These are phyloP conservation scores for Aspergillus steynii DNA, from an alignment of 495 filamentous ascomycete genomes.

Conservation along the genomic window DNA sequence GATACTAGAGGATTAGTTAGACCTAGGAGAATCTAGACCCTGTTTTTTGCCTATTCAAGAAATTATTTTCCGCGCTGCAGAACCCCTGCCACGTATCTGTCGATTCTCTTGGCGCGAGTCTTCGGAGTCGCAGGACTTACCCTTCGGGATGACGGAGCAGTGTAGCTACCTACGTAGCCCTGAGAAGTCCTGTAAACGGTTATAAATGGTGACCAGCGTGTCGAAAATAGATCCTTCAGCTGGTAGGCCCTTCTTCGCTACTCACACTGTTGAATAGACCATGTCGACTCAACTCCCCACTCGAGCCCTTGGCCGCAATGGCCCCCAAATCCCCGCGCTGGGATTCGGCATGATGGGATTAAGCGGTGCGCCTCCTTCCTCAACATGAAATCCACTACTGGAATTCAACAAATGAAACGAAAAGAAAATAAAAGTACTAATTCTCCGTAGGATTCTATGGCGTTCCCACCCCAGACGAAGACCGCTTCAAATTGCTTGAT, in stretches of 20 bases:
- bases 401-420: too few relatives aligned
- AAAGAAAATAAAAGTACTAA: too few relatives aligned
- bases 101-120: conserved; percentile 1
- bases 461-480: conserved; percentile 31
- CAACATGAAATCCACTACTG: too few relatives aligned
- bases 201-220: too few relatives aligned
- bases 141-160: background rate
- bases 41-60: too few relatives aligned
- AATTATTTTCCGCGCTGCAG: too few relatives aligned
- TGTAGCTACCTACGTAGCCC: too few relatives aligned
- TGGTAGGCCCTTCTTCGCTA: too few relatives aligned
- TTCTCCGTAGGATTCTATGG: conserved; percentile 36
- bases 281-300: conserved; percentile 23
- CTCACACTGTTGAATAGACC: background rate
- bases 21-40: too few relatives aligned
- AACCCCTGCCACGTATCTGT: too few relatives aligned
- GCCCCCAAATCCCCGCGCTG: conserved; percentile 54
- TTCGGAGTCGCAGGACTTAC: background rate
- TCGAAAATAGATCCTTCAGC: too few relatives aligned
- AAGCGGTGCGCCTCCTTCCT: conserved; percentile 24
- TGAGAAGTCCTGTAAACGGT: too few relatives aligned
- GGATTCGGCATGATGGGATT: conserved; percentile 61
- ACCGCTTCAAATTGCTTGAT: conserved; percentile 45
- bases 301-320: conserved; percentile 53
- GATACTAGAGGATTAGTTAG: background rate